A percentile compares a stretch with the other conserved stretches of the same genome.
phyloP scores from a whole-genome alignment of 1,284 basidiomycete species.

The Microstroma glucosiphilum region DNA sequence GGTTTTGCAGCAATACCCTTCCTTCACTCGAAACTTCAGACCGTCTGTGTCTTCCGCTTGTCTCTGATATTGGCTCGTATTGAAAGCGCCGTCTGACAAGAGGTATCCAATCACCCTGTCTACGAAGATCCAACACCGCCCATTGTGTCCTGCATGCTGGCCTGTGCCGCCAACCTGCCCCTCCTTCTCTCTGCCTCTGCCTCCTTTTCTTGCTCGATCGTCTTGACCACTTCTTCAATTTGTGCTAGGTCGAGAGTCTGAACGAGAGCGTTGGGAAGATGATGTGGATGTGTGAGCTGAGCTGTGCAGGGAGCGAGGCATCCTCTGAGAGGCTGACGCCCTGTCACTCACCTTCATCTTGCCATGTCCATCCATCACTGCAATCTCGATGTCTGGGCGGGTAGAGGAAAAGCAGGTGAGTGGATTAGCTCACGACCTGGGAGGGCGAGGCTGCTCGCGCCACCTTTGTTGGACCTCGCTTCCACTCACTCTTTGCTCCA shows the following conservation, averaged over 20 bases:
- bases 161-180: constrained; percentile 45
- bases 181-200: constrained; percentile 48
- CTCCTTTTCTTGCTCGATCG: constrained; percentile 48
- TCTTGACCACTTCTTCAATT: constrained; percentile 45
- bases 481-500: constrained; percentile 71
- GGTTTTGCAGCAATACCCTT: too few species aligned
- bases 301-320: background rate
- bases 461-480: constrained; percentile 12
- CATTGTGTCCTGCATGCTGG: constrained; percentile 44
- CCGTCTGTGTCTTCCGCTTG: too few species aligned
- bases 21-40: too few species aligned
- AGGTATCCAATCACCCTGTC: background rate
- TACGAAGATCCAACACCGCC: constrained; percentile 11
- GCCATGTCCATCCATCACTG: constrained; percentile 43
- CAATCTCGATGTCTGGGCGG: constrained; percentile 40
- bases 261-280: background rate
- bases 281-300: background rate
- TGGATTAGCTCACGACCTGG: background rate
- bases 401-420: background rate
- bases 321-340: background rate
- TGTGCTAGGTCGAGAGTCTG: constrained; percentile 41
- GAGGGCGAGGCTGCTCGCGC: background rate
- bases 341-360: constrained; percentile 27
- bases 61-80: too few species aligned
- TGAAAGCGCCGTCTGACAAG: too few species aligned